Percentiles rank a stretch among this genome's conserved stretches.
These are phyloP conservation scores for Lithospermum erythrorhizon DNA, from an alignment of 257 asterid genomes.

Conservation along the genomic window DNA sequence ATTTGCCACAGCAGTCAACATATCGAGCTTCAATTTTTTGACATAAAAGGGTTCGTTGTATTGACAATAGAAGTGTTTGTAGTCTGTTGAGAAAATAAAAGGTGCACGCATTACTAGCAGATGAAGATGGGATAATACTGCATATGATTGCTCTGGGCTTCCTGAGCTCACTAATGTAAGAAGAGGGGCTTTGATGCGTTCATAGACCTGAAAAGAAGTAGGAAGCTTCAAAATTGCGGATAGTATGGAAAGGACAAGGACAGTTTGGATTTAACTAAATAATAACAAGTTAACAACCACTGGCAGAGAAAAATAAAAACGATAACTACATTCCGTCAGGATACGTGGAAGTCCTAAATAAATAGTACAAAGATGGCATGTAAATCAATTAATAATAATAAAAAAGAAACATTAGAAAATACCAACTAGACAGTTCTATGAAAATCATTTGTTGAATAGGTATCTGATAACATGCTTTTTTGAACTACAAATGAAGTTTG, in stretches of 20 bases:
- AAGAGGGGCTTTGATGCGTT: constrained; percentile 97
- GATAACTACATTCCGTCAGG: no score
- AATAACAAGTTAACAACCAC: no score
- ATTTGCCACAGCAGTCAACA: constrained; percentile 97
- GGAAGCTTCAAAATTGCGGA: background rate
- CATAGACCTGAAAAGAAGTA: constrained; percentile 61
- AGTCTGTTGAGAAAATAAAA: constrained; percentile 82
- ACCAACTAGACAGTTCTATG: no score
- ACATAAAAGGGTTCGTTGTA: constrained; percentile 97
- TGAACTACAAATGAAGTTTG: no score
- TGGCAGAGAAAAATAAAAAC: no score
- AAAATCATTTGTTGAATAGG: no score
- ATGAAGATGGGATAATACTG: constrained; percentile 92
- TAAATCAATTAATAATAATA: no score
- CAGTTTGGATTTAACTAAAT: constrained; percentile 5
- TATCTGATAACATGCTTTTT: no score
- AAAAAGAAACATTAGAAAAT: no score
- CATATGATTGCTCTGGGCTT: constrained; percentile 95
- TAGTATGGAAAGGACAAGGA: background rate
- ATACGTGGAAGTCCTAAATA: no score
- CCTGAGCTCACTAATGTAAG: constrained; percentile 98
- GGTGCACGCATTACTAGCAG: constrained; percentile 98
- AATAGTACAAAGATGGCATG: no score
- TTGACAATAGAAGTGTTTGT: constrained; percentile 98
- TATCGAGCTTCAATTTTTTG: constrained; percentile 94